Base-by-base conservation (phyloP, 306 rosid genomes). In the Leucaena leucocephala region DNA sequence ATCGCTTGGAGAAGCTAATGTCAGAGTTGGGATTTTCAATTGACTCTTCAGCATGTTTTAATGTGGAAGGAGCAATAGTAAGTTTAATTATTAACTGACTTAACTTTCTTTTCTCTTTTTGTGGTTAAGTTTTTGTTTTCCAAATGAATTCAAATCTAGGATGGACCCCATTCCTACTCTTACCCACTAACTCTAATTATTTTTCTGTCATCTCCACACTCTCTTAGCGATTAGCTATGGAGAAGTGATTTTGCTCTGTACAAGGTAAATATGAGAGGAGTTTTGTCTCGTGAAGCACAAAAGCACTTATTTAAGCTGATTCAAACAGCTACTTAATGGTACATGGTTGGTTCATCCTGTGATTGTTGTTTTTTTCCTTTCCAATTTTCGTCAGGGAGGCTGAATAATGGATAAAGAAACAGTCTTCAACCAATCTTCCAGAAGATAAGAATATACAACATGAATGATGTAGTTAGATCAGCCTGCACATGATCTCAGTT, bases 1-100 rank as follows among this genome's bases (percentile, higher is more conserved):
- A 81, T 44, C 96, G 97, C 52, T 86, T 95, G 91, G 97, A 94
- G 84, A 86, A 92, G 84, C 73, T 92, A 80, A 91, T 92, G 97
- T 4, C 75, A 72, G 87, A 91, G 86, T 76, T 95, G 78, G 97
- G 98, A 69, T 92, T 95, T 85, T 87, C 97, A 38, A 86, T 90
- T 0, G 94, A 91, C 78, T 90, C 97, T 77, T 89, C 96, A 9
- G 72, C 59, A 78, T 78, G 79, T 74, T 78, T 95, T 82, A 82
- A 84, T 81, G 55, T 86, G 65, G 90, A 89, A 48, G 90, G 86
- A 75, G 81, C 75, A 78, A 79, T 69, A 52, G 98, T 89, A 84
- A 88, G 92, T 86, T 79, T 54, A 27, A 50, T 62, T 72, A 22
- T 76, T 35, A 61, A 68, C 39, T 22, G 16, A 54, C 66, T 42